Conservation (phyloP, 2,329 filamentous ascomycete species). For the Eutypella sp. region DNA sequence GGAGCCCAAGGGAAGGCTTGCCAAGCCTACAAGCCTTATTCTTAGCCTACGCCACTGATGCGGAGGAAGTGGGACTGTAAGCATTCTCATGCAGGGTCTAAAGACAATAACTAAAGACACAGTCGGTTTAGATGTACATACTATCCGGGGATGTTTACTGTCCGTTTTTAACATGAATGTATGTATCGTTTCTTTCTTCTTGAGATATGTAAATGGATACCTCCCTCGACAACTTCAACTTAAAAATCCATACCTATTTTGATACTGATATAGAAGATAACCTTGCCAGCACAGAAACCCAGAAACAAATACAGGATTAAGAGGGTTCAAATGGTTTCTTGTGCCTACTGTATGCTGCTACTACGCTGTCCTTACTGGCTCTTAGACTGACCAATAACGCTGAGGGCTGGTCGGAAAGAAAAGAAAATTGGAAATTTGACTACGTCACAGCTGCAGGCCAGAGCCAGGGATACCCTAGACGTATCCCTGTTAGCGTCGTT, state of each 20-base stretch:
- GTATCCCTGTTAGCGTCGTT: not conserved
- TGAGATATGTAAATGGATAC: too few species aligned
- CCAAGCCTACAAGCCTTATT: conserved; percentile 11
- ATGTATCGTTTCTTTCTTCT: too few species aligned
- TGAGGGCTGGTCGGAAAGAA: not conserved
- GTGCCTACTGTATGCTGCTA: too few species aligned
- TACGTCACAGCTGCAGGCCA: not conserved
- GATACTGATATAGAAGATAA: too few species aligned
- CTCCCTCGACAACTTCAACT: too few species aligned
- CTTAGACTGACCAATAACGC: not conserved
- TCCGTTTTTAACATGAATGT: too few species aligned
- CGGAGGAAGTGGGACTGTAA: conserved; percentile 23
- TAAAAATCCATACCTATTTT: too few species aligned
- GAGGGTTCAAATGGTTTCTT: not conserved
- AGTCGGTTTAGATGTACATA: too few species aligned
- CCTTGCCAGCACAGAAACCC: too few species aligned
- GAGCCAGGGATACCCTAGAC: not conserved
- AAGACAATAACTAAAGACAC: not conserved
- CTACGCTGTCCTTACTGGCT: not conserved
- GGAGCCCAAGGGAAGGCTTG: not conserved
- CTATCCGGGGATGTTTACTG: too few species aligned
- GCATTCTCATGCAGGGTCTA: conserved; percentile 30
- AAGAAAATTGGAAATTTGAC: conserved; percentile 1
- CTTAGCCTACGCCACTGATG: conserved; percentile 31
- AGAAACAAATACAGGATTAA: too few species aligned